These are phyloP conservation scores for Phaseolus lunatus DNA, from an alignment of 306 rosid genomes.

Conservation along the genomic window DNA sequence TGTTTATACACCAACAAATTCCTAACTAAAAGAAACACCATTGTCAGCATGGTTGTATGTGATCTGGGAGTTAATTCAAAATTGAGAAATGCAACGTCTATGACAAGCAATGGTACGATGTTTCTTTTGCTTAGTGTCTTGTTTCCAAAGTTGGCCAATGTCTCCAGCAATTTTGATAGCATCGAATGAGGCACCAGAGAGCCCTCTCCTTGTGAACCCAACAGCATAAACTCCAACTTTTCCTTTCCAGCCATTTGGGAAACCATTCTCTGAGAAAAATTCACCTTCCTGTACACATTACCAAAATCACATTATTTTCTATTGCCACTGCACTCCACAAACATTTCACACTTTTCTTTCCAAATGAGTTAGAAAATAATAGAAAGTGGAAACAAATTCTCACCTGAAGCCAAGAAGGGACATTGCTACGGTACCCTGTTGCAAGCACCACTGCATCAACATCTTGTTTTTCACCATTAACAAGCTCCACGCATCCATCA, in stretches of 20 bases:
- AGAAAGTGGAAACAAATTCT: slow-evolving; percentile 40
- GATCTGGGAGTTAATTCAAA: slow-evolving; percentile 46
- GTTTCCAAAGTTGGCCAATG: slow-evolving; percentile 77
- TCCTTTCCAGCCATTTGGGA: slow-evolving; percentile 93
- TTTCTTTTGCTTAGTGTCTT: slow-evolving; percentile 68
- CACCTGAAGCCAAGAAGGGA: slow-evolving; percentile 96
- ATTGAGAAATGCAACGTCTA: slow-evolving; percentile 87
- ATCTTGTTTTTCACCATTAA: slow-evolving; percentile 57
- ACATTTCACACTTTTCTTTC: not conserved
- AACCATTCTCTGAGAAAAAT: slow-evolving; percentile 82
- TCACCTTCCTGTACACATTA: slow-evolving; percentile 71
- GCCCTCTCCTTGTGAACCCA: slow-evolving; percentile 95
- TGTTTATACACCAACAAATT: slow-evolving; percentile 44
- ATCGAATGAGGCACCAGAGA: slow-evolving; percentile 82
- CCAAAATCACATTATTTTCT: slow-evolving; percentile 46
- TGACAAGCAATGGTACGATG: slow-evolving; percentile 68
- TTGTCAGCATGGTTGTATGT: slow-evolving; percentile 16
- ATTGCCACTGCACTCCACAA: not conserved
- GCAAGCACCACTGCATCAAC: slow-evolving; percentile 82
- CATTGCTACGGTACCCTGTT: slow-evolving; percentile 94
- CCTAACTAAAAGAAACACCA: slow-evolving; percentile 42
- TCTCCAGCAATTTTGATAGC: slow-evolving; percentile 83
- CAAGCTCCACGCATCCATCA: slow-evolving; percentile 58
- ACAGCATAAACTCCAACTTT: slow-evolving; percentile 87
- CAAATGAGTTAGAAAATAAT: not conserved